Conservation (phyloP, 768 basidiomycete species). For the Russula brevipes region DNA sequence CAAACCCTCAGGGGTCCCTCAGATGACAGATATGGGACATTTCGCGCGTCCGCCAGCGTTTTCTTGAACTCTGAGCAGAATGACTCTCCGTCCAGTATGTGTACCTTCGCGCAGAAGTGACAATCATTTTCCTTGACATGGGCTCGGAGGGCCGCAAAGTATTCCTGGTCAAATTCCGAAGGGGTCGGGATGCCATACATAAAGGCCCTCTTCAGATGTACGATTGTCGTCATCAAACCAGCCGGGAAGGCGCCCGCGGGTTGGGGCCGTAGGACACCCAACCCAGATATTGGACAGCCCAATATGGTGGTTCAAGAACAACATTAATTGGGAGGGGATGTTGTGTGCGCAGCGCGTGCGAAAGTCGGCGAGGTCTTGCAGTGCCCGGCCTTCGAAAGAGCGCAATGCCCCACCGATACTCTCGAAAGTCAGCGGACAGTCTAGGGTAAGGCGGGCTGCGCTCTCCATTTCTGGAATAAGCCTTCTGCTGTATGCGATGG, state of each 20-base stretch:
- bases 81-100: background rate
- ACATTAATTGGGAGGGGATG: no score
- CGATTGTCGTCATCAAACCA: background rate
- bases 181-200: background rate
- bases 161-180: background rate
- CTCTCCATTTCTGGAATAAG: background rate
- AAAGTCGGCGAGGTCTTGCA: no score
- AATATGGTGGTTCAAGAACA: no score
- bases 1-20: background rate
- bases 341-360: no score
- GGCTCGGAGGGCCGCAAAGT: background rate
- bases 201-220: background rate
- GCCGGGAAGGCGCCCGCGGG: background rate
- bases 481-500: background rate
- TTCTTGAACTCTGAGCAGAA: background rate
- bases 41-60: background rate
- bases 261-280: background rate
- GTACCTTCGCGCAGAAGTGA: background rate
- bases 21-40: background rate
- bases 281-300: no score
- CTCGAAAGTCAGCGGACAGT: no score
- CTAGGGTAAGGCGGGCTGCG: no score
- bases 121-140: background rate
- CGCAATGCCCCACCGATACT: no score
- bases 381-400: no score